A percentile compares a stretch with the other conserved stretches of the same genome.
Evolutionary conservation across 2,329 filamentous ascomycete species (phyloP).

Genomic region (Leptographium procerum): DNA sequence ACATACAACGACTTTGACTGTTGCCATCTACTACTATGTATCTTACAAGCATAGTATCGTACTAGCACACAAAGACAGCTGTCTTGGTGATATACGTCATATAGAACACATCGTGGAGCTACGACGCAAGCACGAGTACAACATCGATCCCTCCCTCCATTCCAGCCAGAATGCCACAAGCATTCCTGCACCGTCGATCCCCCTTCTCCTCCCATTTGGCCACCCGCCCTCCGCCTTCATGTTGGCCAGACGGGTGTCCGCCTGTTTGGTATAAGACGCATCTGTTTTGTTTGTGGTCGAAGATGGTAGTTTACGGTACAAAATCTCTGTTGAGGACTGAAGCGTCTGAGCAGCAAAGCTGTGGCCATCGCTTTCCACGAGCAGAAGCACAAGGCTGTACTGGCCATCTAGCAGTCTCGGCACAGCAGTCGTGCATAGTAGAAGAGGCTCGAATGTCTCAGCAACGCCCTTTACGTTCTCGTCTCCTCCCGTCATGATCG

Average conservation of each 20-base stretch:
- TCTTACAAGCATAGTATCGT: too few relatives aligned
- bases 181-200: neutral
- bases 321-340: neutral
- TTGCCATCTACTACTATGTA: too few relatives aligned
- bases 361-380: neutral
- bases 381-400: neutral
- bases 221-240: neutral
- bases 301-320: too few relatives aligned
- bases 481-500: too few relatives aligned
- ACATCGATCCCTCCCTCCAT: too few relatives aligned
- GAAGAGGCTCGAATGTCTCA: too few relatives aligned
- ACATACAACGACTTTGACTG: too few relatives aligned
- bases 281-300: too few relatives aligned
- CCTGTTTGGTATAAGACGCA: too few relatives aligned
- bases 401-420: neutral
- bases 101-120: neutral
- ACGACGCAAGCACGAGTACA: neutral
- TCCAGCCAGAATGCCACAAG: neutral
- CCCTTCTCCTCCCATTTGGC: neutral
- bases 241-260: neutral
- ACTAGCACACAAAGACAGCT: too few relatives aligned
- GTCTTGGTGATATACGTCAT: neutral
- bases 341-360: neutral
- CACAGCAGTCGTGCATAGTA: too few relatives aligned
- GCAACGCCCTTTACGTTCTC: too few relatives aligned